Evolutionary conservation across 768 basidiomycete genomes (phyloP), one percentile per base, ranked within the genome.

Genomic region (Hortiboletus flavorubellus): DNA sequence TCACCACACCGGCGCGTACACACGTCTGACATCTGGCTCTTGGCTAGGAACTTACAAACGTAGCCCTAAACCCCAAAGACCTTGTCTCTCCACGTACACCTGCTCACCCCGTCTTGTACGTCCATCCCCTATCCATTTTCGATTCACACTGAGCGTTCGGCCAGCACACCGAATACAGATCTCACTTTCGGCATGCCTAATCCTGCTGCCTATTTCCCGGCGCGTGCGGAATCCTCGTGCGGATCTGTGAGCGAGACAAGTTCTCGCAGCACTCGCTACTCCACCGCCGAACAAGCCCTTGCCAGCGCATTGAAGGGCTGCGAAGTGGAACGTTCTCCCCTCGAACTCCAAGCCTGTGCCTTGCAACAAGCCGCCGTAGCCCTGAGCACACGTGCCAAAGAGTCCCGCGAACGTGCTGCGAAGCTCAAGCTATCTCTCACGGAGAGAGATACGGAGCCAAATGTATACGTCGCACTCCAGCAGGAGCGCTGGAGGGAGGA

Each of bases 401-500:
- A 81, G 29, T 75, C 80, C 2, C 71, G 74, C 52, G 73, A 78
- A 47, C 71, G 73, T 53, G 71, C 75, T 7, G 71, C 69, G 43
- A 74, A 71, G 51, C 68, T 82, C 34, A 75, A 75, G 14, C 59
- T 60, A 18, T 57, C 73, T 41, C 70, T 81, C 16, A 60, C 67
- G 1, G 72, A 76, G 47, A 70, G 76, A 48, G 72, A 71, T 43
- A 57, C 69, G 6, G 76, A 80, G 8, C 76, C 77, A 1, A 62
- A 55, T 7, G 59, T 59, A 16, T 78, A 74, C 54, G 65, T 68
- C 53, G 55, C 73, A 9, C 66, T 79, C 39, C 75, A 80, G 55
- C 73, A 72, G 1, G 73, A 80, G 46, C 75, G 78, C 31, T 82
- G 80, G 81, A 70, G 76, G 67, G 77, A 78, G 55, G 82, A 84